Evolutionary conservation across 2,329 filamentous ascomycete species (phyloP).

Genomic region (Myotisia sp.): DNA sequence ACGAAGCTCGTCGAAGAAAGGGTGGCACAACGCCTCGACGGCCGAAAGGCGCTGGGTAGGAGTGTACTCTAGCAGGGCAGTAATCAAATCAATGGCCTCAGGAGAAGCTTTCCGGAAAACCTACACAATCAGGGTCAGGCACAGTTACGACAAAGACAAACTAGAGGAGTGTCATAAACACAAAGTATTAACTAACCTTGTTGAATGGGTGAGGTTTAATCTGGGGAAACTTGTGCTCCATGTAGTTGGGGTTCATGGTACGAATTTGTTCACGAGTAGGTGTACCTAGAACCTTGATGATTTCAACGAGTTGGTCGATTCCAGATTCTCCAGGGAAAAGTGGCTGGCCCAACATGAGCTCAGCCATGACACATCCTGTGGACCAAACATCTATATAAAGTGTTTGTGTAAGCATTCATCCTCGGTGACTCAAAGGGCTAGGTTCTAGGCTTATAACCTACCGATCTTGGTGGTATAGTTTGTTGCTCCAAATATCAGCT

Average conservation of each 20-base stretch:
- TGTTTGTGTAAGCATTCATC: neutral
- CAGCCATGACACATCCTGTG: constrained; percentile 97
- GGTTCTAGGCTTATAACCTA: too few species aligned
- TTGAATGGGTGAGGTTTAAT: constrained; percentile 99
- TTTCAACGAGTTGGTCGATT: constrained; percentile 96
- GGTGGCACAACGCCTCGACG: constrained; percentile 92
- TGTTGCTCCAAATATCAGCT: constrained; percentile 95
- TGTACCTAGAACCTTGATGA: constrained; percentile 96
- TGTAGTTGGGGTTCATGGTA: constrained; percentile 99
- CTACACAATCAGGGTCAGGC: constrained; percentile 26
- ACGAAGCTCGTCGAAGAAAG: constrained; percentile 94
- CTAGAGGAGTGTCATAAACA: too few species aligned
- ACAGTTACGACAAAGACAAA: neutral
- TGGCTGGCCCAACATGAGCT: constrained; percentile 95
- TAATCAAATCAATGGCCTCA: constrained; percentile 89
- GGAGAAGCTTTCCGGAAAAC: constrained; percentile 93
- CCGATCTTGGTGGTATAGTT: constrained; percentile 99
- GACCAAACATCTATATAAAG: constrained; percentile 77
- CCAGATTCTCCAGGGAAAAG: constrained; percentile 96
- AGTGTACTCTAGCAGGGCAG: constrained; percentile 86
- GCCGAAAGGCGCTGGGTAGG: constrained; percentile 88
- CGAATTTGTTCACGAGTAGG: constrained; percentile 95
- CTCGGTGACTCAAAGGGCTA: neutral
- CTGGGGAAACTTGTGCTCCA: constrained; percentile 99
- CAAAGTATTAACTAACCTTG: constrained; percentile 43